phyloP scores from a whole-genome alignment of 225 moss, liverwort and hornwort genomes.

The Lunularia cruciata region DNA sequence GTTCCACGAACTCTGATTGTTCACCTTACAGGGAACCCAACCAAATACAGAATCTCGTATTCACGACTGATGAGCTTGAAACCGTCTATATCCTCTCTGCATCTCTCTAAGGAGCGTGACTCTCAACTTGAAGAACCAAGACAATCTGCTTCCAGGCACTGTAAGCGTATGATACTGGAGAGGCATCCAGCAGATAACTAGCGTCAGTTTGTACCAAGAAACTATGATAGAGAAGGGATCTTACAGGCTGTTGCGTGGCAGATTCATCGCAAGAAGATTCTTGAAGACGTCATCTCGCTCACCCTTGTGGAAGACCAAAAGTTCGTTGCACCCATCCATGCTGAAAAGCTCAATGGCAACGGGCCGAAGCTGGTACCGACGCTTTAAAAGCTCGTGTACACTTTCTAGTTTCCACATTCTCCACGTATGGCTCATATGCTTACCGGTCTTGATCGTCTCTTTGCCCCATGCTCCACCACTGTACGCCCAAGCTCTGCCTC shows the following conservation, averaged over 20 bases:
- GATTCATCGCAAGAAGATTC: slow-evolving; percentile 85
- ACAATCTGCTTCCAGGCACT: too few relatives aligned
- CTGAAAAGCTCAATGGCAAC: slow-evolving; percentile 98
- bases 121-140: too few relatives aligned
- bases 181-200: too few relatives aligned
- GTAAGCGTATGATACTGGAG: too few relatives aligned
- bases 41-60: too few relatives aligned
- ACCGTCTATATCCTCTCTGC: too few relatives aligned
- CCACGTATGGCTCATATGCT: slow-evolving; percentile 72
- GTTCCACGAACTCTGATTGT: too few relatives aligned
- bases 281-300: slow-evolving; percentile 98
- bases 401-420: slow-evolving; percentile 98
- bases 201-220: too few relatives aligned
- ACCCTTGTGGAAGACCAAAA: slow-evolving; percentile 89
- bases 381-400: slow-evolving; percentile 97
- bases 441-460: slow-evolving; percentile 66
- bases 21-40: too few relatives aligned
- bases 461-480: slow-evolving; percentile 81
- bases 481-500: slow-evolving; percentile 93
- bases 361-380: slow-evolving; percentile 97
- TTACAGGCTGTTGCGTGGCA: slow-evolving; percentile 98
- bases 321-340: slow-evolving; percentile 98
- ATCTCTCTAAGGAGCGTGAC: too few relatives aligned
- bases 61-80: too few relatives aligned
- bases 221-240: too few relatives aligned